Evolutionary conservation across 164 flowering plant genomes (phyloP).

Genomic region (Euptelea pleiosperma): DNA sequence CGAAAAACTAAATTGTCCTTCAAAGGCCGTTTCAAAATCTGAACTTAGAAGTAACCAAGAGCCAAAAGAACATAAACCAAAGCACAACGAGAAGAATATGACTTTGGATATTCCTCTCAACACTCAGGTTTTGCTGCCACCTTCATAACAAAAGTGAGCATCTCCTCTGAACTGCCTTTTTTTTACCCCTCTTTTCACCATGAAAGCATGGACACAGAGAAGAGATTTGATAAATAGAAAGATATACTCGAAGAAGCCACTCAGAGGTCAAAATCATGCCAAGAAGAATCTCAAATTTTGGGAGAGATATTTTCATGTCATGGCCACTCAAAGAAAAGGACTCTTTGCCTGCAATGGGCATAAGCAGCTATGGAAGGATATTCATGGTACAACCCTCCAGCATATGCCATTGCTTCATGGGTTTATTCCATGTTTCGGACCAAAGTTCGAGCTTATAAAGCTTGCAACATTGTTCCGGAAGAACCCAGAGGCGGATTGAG

Average conservation of each 20-base stretch:
- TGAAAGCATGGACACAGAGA: constrained; percentile 1
- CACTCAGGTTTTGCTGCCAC: too few species aligned
- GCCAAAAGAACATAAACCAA: too few species aligned
- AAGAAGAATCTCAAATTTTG: constrained; percentile 13
- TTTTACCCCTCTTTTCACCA: neutral
- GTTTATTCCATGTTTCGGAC: neutral
- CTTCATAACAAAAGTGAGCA: too few species aligned
- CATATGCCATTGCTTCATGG: constrained; percentile 24
- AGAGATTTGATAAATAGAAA: neutral
- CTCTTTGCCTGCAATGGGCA: neutral
- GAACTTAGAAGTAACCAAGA: too few species aligned
- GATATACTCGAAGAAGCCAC: too few species aligned
- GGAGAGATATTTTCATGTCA: constrained; percentile 7
- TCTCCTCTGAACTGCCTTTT: constrained; percentile 5
- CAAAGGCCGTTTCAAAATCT: too few species aligned
- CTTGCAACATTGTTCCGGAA: too few species aligned
- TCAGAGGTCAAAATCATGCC: constrained; percentile 20
- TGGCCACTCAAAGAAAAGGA: constrained; percentile 5
- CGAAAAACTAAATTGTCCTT: too few species aligned
- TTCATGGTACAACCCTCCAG: constrained; percentile 28
- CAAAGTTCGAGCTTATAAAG: neutral
- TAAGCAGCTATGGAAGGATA: constrained; percentile 21
- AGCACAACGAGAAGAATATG: too few species aligned
- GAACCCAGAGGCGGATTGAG: too few species aligned
- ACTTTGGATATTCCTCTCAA: too few species aligned